Evolutionary conservation across 2,329 filamentous ascomycete species (phyloP).

Genomic region (Herpotrichia juniperi): DNA sequence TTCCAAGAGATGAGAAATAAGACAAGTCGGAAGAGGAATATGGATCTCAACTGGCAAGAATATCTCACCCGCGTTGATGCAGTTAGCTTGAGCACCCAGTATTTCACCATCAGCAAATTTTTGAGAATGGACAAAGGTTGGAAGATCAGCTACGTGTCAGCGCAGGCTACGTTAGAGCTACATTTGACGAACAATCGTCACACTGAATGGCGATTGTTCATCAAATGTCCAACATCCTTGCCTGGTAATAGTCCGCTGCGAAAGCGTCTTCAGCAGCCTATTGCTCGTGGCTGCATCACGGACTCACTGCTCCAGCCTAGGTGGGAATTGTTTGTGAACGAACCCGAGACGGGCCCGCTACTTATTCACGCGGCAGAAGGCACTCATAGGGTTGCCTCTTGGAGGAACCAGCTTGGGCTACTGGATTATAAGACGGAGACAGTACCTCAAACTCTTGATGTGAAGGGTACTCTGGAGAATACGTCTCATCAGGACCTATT

Average conservation of each 20-base stretch:
- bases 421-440: constrained; percentile 47
- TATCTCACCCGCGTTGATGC: constrained; percentile 17
- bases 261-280: constrained; percentile 43
- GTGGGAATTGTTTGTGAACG: constrained; percentile 34
- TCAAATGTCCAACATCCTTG: constrained; percentile 47
- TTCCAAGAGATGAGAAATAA: constrained; percentile 1
- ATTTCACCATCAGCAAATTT: constrained; percentile 25
- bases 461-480: constrained; percentile 29
- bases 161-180: constrained; percentile 48
- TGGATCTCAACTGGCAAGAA: background rate
- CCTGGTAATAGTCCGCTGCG: constrained; percentile 49
- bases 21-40: background rate
- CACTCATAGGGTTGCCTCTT: constrained; percentile 36
- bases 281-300: constrained; percentile 24
- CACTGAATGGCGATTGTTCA: constrained; percentile 55
- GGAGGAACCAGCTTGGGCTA: constrained; percentile 45
- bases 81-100: constrained; percentile 8
- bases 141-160: constrained; percentile 51
- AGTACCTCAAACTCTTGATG: constrained; percentile 52
- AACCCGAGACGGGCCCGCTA: constrained; percentile 11
- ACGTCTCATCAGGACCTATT: constrained; percentile 42
- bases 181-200: constrained; percentile 38
- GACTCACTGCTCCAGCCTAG: constrained; percentile 17
- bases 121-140: constrained; percentile 41
- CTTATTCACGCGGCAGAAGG: constrained; percentile 21